Conservation (phyloP, 306 rosid genomes). For the Rosa multiflora region DNA sequence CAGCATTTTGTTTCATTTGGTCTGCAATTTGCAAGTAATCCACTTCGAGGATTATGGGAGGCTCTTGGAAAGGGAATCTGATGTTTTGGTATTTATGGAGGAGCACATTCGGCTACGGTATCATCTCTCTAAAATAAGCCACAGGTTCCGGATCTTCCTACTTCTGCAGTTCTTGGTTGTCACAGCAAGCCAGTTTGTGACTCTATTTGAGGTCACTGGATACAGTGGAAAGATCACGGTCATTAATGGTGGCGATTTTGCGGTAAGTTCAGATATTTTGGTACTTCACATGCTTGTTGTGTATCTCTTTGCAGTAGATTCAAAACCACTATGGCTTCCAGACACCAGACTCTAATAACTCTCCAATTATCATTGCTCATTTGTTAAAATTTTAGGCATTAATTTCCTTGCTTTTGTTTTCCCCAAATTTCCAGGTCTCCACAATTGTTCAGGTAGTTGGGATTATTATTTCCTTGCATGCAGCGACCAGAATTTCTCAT, state of each 20-base stretch:
- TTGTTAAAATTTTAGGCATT: neutral
- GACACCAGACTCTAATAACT: neutral
- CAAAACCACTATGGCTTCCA: neutral
- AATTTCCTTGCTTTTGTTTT: conserved; percentile 2
- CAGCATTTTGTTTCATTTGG: conserved; percentile 77
- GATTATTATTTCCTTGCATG: conserved; percentile 67
- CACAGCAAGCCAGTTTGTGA: conserved; percentile 63
- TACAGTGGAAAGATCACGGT: conserved; percentile 51
- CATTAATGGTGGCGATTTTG: conserved; percentile 76
- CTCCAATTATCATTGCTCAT: neutral
- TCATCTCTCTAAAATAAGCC: conserved; percentile 83
- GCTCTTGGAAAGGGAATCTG: conserved; percentile 67
- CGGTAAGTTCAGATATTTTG: conserved; percentile 49
- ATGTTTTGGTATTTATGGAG: conserved; percentile 60
- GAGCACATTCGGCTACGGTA: conserved; percentile 74
- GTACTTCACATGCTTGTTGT: too few relatives aligned
- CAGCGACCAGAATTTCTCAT: conserved; percentile 79
- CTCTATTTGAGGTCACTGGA: conserved; percentile 61
- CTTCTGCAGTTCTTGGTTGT: conserved; percentile 68
- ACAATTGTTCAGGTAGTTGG: conserved; percentile 85
- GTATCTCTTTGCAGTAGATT: neutral
- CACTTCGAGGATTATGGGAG: conserved; percentile 78
- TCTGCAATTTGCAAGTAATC: conserved; percentile 80
- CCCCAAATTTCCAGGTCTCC: conserved; percentile 51
- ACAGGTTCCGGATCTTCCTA: conserved; percentile 77